Conservation (phyloP, 345 rosid species). For the Clausena lansium region DNA sequence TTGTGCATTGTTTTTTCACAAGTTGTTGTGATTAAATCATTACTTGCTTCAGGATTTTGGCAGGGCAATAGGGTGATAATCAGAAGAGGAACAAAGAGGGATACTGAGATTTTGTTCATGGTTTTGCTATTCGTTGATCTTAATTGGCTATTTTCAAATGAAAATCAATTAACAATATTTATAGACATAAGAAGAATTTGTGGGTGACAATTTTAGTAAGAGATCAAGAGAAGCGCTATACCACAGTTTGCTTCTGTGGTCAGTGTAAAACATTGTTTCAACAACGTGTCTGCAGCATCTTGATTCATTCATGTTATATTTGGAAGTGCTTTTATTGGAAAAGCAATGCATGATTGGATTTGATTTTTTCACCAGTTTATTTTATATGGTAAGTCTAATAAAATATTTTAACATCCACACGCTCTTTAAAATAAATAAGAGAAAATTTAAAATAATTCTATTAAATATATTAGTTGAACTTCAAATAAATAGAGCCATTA, state of each 20-base stretch:
- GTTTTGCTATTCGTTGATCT: not conserved
- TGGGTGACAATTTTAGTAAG: not conserved
- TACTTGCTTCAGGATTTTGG: not conserved
- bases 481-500: too few relatives aligned
- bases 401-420: too few relatives aligned
- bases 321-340: not conserved
- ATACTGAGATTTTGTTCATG: not conserved
- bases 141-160: not conserved
- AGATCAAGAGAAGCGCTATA: not conserved
- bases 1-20: conserved; percentile 14
- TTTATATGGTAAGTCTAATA: too few relatives aligned
- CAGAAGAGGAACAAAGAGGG: not conserved
- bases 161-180: not conserved
- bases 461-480: too few relatives aligned
- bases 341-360: not conserved
- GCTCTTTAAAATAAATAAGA: too few relatives aligned
- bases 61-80: not conserved
- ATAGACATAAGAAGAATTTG: not conserved
- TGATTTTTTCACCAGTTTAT: too few relatives aligned
- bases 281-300: not conserved
- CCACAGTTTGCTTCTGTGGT: not conserved
- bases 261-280: not conserved
- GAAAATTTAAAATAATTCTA: too few relatives aligned
- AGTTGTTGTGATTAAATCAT: conserved; percentile 5
- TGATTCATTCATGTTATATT: not conserved